Evolutionary conservation across 805 yeast genomes (phyloP).

Genomic region (Suhomyces sp.): DNA sequence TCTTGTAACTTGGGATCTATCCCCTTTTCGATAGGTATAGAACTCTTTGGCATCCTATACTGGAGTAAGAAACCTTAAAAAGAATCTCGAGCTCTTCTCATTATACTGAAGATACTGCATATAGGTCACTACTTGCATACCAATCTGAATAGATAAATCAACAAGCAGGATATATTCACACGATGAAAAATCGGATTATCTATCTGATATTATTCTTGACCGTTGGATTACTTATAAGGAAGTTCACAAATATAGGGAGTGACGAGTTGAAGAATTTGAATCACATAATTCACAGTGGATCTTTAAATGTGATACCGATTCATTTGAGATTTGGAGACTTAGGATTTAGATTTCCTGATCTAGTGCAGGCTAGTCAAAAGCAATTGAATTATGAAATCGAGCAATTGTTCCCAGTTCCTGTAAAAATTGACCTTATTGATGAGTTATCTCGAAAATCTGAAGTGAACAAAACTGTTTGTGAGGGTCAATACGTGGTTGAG

Average conservation of each 20-base stretch:
- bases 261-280: background rate
- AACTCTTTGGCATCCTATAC: slow-evolving; percentile 30
- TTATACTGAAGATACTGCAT: background rate
- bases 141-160: background rate
- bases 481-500: slow-evolving; percentile 26
- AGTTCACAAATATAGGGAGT: background rate
- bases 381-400: slow-evolving; percentile 28
- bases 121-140: background rate
- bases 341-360: slow-evolving; percentile 62
- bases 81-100: background rate
- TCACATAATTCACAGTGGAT: background rate
- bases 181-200: background rate
- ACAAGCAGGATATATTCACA: background rate
- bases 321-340: slow-evolving; percentile 30
- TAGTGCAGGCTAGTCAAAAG: slow-evolving; percentile 46
- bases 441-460: background rate
- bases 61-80: background rate
- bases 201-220: background rate
- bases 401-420: slow-evolving; percentile 4
- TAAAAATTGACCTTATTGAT: slow-evolving; percentile 13
- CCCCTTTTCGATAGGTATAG: slow-evolving; percentile 24
- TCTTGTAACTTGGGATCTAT: slow-evolving; percentile 59
- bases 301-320: slow-evolving; percentile 16
- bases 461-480: background rate
- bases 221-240: background rate